Base-by-base conservation (phyloP, 805 yeast genomes). In the Tanozyma kutaoensis region DNA sequence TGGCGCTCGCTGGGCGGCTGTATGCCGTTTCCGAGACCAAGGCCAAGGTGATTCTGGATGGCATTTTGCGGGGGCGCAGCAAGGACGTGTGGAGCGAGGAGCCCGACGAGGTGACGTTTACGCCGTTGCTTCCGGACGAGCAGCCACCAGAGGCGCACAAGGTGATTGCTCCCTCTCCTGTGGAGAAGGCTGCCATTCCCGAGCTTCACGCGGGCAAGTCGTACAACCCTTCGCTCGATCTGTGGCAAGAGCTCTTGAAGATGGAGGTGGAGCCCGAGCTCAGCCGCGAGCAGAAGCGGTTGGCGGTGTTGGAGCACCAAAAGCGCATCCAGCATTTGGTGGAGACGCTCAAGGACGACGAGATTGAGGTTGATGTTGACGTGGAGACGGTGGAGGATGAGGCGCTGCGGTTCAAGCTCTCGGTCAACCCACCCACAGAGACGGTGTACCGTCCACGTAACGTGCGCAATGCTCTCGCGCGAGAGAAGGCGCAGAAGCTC, bases 181-280 rank as follows among this genome's bases (percentile, higher is more conserved):
- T 15, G 17, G 7, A 15, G 17, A 15, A 15, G 17, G 17, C 17
- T 5, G 17, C 17, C 7, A 7, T 15, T 5, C 7, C 7, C 7
- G 17, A 5, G 17, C 17, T 94, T 9, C 76, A 76, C 40, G 91
- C 76, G 2, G 97, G 97, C 29, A 80, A 78, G 48, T 86, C 97
- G 2, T 91, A 84, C 46, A 91, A 91, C 46, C 98, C 98, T 15
- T 66, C 88, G 9, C 59, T 75, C 36, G 78, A 76, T 30, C 71
- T 79, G 15, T 91, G 98, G 98, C 72, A 72, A 40, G 52, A 50
- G 12, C 62, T 86, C 39, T 69, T 91, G 28, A 58, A 69, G 28
- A 57, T 62, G 28, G 96, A 85, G 51, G 76, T 64, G 39, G 62
- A 48, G 28, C 58, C 62, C 29, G 93, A 84, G 43, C 69, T 72